Percentiles rank a stretch among this genome's conserved stretches.
Evolutionary conservation across 2,329 filamentous ascomycete genomes (phyloP).

Genomic region (Tolypocladium tropicale): DNA sequence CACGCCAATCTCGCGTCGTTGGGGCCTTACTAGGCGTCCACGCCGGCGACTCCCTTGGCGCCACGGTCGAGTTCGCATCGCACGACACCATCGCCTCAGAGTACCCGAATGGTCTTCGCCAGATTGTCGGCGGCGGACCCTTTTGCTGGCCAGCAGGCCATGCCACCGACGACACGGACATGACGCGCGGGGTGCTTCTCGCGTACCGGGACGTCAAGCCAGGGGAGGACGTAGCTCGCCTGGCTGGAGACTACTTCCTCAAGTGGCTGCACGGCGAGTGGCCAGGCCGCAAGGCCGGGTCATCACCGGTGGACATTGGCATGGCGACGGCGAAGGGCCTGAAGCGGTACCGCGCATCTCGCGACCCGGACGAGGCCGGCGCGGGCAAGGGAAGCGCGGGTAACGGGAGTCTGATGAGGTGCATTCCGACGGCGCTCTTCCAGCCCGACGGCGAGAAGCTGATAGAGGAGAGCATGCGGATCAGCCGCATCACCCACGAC

Average conservation of each 20-base stretch:
- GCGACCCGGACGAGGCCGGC: constrained; percentile 22
- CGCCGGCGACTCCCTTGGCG: constrained; percentile 35
- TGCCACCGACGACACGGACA: constrained; percentile 38
- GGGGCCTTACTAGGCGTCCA: constrained; percentile 37
- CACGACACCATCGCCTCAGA: constrained; percentile 19
- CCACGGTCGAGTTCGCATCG: constrained; percentile 30
- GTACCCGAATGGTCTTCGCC: constrained; percentile 27
- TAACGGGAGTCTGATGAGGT: constrained; percentile 38
- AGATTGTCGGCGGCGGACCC: constrained; percentile 33
- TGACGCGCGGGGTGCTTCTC: constrained; percentile 33
- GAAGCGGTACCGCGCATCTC: constrained; percentile 11
- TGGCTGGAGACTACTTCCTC: constrained; percentile 28
- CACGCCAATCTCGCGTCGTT: constrained; percentile 19
- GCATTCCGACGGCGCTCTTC: constrained; percentile 33
- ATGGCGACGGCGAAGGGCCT: constrained; percentile 26
- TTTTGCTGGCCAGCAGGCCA: constrained; percentile 32
- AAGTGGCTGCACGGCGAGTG: constrained; percentile 31
- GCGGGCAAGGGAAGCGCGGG: constrained; percentile 28
- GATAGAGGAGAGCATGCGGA: constrained; percentile 20
- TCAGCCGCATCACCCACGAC: constrained; percentile 29
- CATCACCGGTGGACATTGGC: constrained; percentile 27
- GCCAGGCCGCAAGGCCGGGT: constrained; percentile 25
- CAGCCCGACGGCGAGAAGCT: constrained; percentile 14
- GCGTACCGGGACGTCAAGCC: constrained; percentile 23
- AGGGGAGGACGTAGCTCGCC: constrained; percentile 17